phyloP scores from a whole-genome alignment of 1,284 basidiomycete genomes.

The Trichosporon sp. region DNA sequence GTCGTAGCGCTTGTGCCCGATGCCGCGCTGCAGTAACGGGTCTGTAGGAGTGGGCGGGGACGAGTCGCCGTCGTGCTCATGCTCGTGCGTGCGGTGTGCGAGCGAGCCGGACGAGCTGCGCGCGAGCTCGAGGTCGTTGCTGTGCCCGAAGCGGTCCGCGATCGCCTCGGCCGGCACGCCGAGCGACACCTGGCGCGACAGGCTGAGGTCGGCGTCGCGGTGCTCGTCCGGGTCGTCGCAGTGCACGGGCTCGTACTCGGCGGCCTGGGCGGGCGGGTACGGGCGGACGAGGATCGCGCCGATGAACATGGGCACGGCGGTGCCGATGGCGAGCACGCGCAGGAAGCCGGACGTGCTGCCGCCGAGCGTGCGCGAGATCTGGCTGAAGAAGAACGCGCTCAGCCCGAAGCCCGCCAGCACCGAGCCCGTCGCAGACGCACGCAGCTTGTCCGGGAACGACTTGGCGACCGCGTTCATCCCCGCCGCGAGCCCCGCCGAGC shows the following conservation, averaged over 20 bases:
- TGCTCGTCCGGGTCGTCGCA: slow-evolving; percentile 22
- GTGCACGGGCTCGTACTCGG: slow-evolving; percentile 25
- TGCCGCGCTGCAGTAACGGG: slow-evolving; percentile 5
- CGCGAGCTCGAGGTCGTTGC: not conserved
- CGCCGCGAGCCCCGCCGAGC: slow-evolving; percentile 42
- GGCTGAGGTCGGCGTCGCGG: slow-evolving; percentile 10
- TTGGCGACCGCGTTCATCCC: slow-evolving; percentile 49
- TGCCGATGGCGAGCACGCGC: slow-evolving; percentile 65
- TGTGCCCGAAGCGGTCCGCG: not conserved
- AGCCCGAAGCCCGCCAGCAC: slow-evolving; percentile 79
- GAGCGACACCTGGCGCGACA: slow-evolving; percentile 14
- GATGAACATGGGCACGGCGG: slow-evolving; percentile 62
- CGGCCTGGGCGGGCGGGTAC: slow-evolving; percentile 51
- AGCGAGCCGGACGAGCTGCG: not conserved
- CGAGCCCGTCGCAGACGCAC: slow-evolving; percentile 66
- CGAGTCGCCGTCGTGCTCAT: slow-evolving; percentile 1
- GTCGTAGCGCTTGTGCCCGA: slow-evolving; percentile 16
- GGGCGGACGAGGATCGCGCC: slow-evolving; percentile 62
- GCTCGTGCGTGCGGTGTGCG: slow-evolving; percentile 48
- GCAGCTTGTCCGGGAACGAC: slow-evolving; percentile 46
- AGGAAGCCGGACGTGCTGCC: slow-evolving; percentile 68
- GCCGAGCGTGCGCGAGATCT: slow-evolving; percentile 51
- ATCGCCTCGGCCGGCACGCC: not conserved
- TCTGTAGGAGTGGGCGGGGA: not conserved
- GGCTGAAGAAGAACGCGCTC: slow-evolving; percentile 73